These are phyloP conservation scores for Solanum phureja DNA, from an alignment of 257 asterid genomes.

Conservation along the genomic window DNA sequence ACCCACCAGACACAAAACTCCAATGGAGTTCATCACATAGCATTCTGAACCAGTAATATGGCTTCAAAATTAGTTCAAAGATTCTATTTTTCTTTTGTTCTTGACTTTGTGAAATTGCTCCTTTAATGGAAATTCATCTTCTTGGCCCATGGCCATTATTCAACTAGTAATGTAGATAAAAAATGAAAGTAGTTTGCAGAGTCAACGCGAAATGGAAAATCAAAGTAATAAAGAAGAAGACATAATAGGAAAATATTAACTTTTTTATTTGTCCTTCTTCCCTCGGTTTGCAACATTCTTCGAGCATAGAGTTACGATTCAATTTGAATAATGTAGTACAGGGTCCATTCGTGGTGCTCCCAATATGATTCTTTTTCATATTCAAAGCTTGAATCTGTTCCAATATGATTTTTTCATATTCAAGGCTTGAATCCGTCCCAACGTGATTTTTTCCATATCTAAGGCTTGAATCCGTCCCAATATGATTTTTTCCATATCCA, in stretches of 20 bases:
- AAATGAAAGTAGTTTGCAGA: background rate
- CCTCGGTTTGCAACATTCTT: background rate
- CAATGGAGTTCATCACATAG: constrained; percentile 31
- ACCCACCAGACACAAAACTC: constrained; percentile 51
- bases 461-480: too few relatives aligned
- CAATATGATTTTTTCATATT: too few relatives aligned
- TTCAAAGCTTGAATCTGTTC: rapidly evolving
- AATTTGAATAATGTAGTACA: rapidly evolving
- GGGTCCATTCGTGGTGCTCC: rapidly evolving
- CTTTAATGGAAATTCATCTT: constrained; percentile 17
- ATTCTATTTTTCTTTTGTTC: background rate
- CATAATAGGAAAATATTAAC: background rate
- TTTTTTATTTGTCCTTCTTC: background rate
- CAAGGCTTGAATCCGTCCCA: too few relatives aligned
- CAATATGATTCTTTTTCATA: too few relatives aligned
- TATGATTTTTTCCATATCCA: too few relatives aligned
- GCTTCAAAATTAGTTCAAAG: constrained; percentile 21
- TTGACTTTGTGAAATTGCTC: constrained; percentile 7
- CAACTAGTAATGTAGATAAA: background rate
- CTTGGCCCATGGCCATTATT: constrained; percentile 22
- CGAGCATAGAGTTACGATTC: background rate
- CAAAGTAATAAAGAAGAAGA: background rate
- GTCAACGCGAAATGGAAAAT: background rate
- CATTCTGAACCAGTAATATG: constrained; percentile 59
- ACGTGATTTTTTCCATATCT: rapidly evolving